phyloP scores from a whole-genome alignment of 2,329 filamentous ascomycete genomes.

The Trichothecium roseum region DNA sequence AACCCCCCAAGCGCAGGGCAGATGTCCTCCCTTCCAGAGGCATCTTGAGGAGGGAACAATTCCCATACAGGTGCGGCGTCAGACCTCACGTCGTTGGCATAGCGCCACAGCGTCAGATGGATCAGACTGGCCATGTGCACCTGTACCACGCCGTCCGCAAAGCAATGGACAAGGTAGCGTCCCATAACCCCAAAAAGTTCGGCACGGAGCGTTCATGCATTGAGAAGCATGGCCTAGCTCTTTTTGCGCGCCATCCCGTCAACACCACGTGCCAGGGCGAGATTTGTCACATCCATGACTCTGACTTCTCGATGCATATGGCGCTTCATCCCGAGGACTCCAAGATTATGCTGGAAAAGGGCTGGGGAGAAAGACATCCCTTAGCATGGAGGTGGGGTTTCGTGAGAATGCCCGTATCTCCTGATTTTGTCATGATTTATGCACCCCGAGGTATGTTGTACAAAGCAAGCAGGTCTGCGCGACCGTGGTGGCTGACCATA shows the following conservation, averaged over 20 bases:
- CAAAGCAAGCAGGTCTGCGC: background rate
- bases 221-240: slow-evolving; percentile 70
- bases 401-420: slow-evolving; percentile 53
- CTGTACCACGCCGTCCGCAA: slow-evolving; percentile 46
- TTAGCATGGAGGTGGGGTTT: slow-evolving; percentile 58
- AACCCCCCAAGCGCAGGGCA: slow-evolving; percentile 30
- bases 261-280: slow-evolving; percentile 70
- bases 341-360: slow-evolving; percentile 57
- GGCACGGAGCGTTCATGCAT: slow-evolving; percentile 63
- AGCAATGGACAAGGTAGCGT: slow-evolving; percentile 41
- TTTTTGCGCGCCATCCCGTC: slow-evolving; percentile 58
- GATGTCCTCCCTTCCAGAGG: slow-evolving; percentile 38
- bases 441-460: slow-evolving; percentile 49
- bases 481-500: slow-evolving; percentile 1
- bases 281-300: slow-evolving; percentile 69
- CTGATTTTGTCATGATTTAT: slow-evolving; percentile 74
- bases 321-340: slow-evolving; percentile 73
- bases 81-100: slow-evolving; percentile 64
- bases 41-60: slow-evolving; percentile 38
- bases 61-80: slow-evolving; percentile 52
- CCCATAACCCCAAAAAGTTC: slow-evolving; percentile 33
- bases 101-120: slow-evolving; percentile 69
- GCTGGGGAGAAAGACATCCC: slow-evolving; percentile 68
- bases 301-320: slow-evolving; percentile 68
- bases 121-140: slow-evolving; percentile 47